These are phyloP conservation scores for Xylaria hypoxylon DNA, from an alignment of 2,329 filamentous ascomycete genomes.

Conservation along the genomic window DNA sequence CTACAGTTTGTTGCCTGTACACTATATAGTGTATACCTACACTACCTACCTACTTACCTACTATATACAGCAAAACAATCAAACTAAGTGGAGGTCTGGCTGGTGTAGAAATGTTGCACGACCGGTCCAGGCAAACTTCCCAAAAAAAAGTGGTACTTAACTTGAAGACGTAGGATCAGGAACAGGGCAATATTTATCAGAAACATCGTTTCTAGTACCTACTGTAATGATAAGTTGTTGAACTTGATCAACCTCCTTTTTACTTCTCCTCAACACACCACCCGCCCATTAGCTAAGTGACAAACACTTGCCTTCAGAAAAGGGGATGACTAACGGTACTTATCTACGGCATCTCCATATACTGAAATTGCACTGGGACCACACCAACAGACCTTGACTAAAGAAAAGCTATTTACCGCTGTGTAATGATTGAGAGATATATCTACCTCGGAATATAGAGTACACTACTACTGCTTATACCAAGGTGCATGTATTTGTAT, in stretches of 20 bases:
- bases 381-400: slow-evolving; percentile 37
- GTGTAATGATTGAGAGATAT: slow-evolving; percentile 5
- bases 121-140: not conserved
- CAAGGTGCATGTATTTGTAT: not conserved
- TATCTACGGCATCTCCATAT: slow-evolving; percentile 12
- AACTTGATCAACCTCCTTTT: slow-evolving; percentile 6
- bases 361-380: slow-evolving; percentile 37
- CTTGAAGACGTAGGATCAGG: too few relatives aligned
- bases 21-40: too few relatives aligned
- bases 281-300: not conserved
- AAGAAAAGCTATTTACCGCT: slow-evolving; percentile 10
- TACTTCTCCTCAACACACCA: not conserved
- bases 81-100: not conserved
- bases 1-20: not conserved
- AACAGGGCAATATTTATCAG: too few relatives aligned
- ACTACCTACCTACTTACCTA: not conserved
- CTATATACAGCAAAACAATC: not conserved
- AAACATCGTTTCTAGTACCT: too few relatives aligned
- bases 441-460: not conserved
- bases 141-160: not conserved
- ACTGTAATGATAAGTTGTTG: not conserved
- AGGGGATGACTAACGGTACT: not conserved
- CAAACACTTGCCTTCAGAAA: slow-evolving; percentile 8
- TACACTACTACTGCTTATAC: not conserved
- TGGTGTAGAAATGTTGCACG: not conserved